Evolutionary conservation across 2,329 filamentous ascomycete species (phyloP).

Genomic region (Ceratocystis smalleyi): DNA sequence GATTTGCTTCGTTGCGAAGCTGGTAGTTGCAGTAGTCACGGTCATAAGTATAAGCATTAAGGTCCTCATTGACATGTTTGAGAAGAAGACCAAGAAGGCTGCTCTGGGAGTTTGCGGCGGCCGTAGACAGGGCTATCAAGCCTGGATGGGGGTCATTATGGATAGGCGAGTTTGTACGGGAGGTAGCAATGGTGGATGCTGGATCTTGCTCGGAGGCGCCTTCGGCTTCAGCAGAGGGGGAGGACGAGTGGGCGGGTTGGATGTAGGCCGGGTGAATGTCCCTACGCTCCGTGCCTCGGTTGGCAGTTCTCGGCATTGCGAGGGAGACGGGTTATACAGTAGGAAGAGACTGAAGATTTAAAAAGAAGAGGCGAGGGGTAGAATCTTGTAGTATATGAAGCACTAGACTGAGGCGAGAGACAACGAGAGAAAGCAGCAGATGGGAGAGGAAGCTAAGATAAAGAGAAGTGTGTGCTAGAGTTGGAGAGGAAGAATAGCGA

Average conservation of each 20-base stretch:
- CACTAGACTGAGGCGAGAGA: background rate
- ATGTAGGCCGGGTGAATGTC: background rate
- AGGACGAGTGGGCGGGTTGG: constrained; percentile 1
- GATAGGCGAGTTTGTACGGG: background rate
- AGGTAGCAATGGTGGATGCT: constrained; percentile 8
- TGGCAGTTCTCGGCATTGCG: background rate
- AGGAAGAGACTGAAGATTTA: background rate
- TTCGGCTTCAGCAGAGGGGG: background rate
- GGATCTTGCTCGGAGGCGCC: background rate
- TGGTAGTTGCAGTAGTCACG: constrained; percentile 28
- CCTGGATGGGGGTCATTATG: constrained; percentile 2
- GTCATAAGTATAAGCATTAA: constrained; percentile 29
- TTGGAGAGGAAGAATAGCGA: constrained; percentile 1
- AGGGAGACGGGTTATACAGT: background rate
- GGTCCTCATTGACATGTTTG: constrained; percentile 29
- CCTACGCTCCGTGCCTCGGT: background rate
- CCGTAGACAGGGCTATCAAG: constrained; percentile 9
- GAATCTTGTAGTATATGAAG: background rate
- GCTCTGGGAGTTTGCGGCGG: constrained; percentile 10
- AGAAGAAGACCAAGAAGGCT: constrained; percentile 14
- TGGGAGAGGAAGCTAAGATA: background rate
- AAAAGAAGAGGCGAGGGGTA: background rate
- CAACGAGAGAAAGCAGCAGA: background rate
- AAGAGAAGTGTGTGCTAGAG: background rate
- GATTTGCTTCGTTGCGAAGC: constrained; percentile 22